Base-by-base conservation (phyloP, 2,329 filamentous ascomycete species). In the Neonectria neomacrospora region DNA sequence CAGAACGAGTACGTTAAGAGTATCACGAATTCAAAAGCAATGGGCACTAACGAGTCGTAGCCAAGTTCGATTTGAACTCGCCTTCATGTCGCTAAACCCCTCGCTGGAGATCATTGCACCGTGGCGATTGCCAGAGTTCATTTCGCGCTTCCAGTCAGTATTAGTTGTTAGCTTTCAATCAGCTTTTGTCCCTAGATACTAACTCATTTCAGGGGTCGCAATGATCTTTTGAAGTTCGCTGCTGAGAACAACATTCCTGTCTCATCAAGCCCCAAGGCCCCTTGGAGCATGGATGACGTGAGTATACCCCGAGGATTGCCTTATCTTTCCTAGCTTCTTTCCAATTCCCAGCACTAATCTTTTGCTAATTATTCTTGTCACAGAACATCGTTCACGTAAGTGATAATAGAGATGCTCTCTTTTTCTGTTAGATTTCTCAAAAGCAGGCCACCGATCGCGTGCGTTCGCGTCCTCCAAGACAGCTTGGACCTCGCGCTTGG, bases 151-250 rank as follows among this genome's bases (percentile, higher is more conserved):
- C 85, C 85, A 80, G 76, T 75, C 22, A 64, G 74, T 69, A 10
- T 20, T 11, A 41, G 5, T 3, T 11, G n/a, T 20, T 18, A n/a
- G 5, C 16, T 41, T n/a, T 54, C 58, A 11, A 47, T 34, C 23
- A 41, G 37, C 8, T 18, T 23, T 47, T 26, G 42, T 58, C 54
- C 5, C 23, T 48, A 28, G 28, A 51, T 11, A 23, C 55, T 58
- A 30, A 57, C 48, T 37, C 3, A 28, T 12, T 2, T 22, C 48
- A 64, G 53, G 80, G 90, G 91, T 73, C 88, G 91, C 59, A 83
- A 89, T 70, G 91, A 91, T 76, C 86, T 94, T 47, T 85, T 94
- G 54, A 86, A 92, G 77, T 94, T 90, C 74, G 91, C 91, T 47
- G 83, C 81, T 7, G 78, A 86, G 77, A 85, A 87, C 71, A 85